Conservation (phyloP, 2,329 filamentous ascomycete species). For the Thielaviopsis musarum region DNA sequence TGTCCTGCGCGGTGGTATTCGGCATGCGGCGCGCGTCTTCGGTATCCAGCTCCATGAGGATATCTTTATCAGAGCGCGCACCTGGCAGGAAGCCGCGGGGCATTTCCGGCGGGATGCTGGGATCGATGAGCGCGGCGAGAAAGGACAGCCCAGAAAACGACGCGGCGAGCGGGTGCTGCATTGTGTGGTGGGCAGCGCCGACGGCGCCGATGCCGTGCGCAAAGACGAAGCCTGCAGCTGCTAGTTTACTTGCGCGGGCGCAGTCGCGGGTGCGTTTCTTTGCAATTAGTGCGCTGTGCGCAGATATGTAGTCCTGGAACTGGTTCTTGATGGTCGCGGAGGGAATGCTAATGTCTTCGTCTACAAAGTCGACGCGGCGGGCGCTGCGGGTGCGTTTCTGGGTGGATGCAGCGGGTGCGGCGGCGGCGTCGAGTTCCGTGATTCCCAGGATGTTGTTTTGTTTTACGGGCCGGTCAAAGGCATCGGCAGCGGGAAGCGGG, state of each 20-base stretch:
- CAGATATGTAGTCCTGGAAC: slow-evolving; percentile 28
- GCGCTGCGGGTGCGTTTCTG: slow-evolving; percentile 14
- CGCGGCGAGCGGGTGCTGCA: slow-evolving; percentile 25
- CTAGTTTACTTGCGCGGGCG: slow-evolving; percentile 23
- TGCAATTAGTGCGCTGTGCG: slow-evolving; percentile 30
- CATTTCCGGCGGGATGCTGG: not conserved
- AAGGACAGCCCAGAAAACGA: slow-evolving; percentile 27
- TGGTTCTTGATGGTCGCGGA: slow-evolving; percentile 16
- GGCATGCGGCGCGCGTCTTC: slow-evolving; percentile 1
- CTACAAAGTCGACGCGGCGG: slow-evolving; percentile 18
- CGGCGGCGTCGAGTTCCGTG: slow-evolving; percentile 12
- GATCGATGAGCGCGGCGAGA: slow-evolving; percentile 16
- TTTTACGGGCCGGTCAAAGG: slow-evolving; percentile 16
- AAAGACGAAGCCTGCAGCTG: slow-evolving; percentile 19
- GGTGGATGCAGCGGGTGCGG: too few species aligned
- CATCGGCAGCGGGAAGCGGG: slow-evolving; percentile 22
- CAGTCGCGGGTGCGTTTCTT: slow-evolving; percentile 17
- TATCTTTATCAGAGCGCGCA: not conserved
- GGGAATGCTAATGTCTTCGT: slow-evolving; percentile 17
- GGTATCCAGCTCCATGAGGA: not conserved
- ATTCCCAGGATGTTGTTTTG: slow-evolving; percentile 12
- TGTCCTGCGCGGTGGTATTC: slow-evolving; percentile 31
- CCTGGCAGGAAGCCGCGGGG: not conserved
- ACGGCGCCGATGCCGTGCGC: slow-evolving; percentile 21
- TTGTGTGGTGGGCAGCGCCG: slow-evolving; percentile 12